A percentile compares a stretch with the other conserved stretches of the same genome.
phyloP scores from a whole-genome alignment of 1,284 basidiomycete genomes.

The Leccinum subrobustum region DNA sequence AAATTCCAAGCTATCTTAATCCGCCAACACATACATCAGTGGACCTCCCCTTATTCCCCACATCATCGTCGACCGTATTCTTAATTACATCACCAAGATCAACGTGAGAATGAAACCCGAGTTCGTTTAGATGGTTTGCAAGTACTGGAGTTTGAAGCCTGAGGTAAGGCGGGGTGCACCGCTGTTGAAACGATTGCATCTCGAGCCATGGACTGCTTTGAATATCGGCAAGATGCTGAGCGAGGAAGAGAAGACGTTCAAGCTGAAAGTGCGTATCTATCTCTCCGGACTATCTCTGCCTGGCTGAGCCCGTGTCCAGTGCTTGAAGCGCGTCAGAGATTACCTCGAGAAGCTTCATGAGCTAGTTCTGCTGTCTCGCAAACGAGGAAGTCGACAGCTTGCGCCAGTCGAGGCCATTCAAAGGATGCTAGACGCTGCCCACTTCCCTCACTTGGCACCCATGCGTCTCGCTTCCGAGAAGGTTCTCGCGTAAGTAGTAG shows the following conservation, averaged over 20 bases:
- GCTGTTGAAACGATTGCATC: slow-evolving; percentile 87
- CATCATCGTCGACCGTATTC: slow-evolving; percentile 73
- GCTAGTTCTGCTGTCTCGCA: slow-evolving; percentile 72
- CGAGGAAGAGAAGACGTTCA: slow-evolving; percentile 82
- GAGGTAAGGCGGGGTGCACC: slow-evolving; percentile 93
- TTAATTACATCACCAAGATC: slow-evolving; percentile 76
- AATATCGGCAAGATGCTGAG: slow-evolving; percentile 62
- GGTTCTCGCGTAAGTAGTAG: slow-evolving; percentile 61
- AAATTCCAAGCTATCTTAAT: too few relatives aligned
- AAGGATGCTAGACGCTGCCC: slow-evolving; percentile 56
- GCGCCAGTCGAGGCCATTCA: slow-evolving; percentile 48
- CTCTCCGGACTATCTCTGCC: not conserved
- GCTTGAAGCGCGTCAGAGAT: slow-evolving; percentile 66
- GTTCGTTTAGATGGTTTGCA: slow-evolving; percentile 78
- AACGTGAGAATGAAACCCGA: slow-evolving; percentile 74
- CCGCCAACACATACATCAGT: slow-evolving; percentile 61
- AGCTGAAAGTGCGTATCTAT: slow-evolving; percentile 64
- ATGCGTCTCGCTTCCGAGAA: slow-evolving; percentile 70
- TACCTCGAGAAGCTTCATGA: slow-evolving; percentile 79
- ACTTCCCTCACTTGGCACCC: slow-evolving; percentile 67
- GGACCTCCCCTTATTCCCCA: slow-evolving; percentile 66
- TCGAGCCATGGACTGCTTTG: slow-evolving; percentile 96
- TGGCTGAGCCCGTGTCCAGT: slow-evolving; percentile 41
- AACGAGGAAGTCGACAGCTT: slow-evolving; percentile 85
- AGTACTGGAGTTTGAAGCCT: slow-evolving; percentile 97